Conservation (phyloP, 163 green algal genomes). For the Scenedesmus sp. region DNA sequence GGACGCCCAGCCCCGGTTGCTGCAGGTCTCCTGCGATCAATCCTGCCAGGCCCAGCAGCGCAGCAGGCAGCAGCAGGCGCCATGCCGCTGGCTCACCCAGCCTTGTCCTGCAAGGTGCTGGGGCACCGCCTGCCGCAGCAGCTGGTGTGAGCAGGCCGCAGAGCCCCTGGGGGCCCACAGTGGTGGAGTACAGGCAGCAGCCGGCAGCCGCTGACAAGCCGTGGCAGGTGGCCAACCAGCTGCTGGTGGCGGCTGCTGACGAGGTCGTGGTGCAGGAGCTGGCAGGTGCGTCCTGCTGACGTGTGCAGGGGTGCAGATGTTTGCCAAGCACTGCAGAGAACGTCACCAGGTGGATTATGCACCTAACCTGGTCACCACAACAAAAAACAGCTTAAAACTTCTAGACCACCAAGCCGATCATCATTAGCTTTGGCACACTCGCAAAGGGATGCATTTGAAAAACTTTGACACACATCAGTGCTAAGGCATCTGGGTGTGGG, state of each 20-base stretch:
- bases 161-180: slow-evolving; percentile 35
- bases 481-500: too few relatives aligned
- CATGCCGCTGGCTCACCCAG: neutral
- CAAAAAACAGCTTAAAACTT: too few relatives aligned
- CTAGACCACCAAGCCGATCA: too few relatives aligned
- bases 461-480: too few relatives aligned
- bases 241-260: slow-evolving; percentile 23
- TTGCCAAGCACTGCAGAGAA: too few relatives aligned
- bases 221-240: slow-evolving; percentile 33
- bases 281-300: slow-evolving; percentile 9
- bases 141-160: neutral
- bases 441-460: too few relatives aligned
- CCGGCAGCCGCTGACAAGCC: neutral
- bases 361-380: too few relatives aligned
- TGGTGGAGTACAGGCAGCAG: slow-evolving; percentile 34
- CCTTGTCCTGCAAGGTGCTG: neutral
- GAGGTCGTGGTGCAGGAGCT: slow-evolving; percentile 41
- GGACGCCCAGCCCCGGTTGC: neutral
- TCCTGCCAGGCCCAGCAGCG: neutral
- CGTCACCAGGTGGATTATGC: too few relatives aligned
- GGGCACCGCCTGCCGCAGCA: neutral
- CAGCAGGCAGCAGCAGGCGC: neutral
- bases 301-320: neutral
- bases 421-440: too few relatives aligned
- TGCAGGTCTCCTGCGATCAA: neutral